Evolutionary conservation across 768 basidiomycete genomes (phyloP).

Genomic region (Peribolospora kevripleyi): DNA sequence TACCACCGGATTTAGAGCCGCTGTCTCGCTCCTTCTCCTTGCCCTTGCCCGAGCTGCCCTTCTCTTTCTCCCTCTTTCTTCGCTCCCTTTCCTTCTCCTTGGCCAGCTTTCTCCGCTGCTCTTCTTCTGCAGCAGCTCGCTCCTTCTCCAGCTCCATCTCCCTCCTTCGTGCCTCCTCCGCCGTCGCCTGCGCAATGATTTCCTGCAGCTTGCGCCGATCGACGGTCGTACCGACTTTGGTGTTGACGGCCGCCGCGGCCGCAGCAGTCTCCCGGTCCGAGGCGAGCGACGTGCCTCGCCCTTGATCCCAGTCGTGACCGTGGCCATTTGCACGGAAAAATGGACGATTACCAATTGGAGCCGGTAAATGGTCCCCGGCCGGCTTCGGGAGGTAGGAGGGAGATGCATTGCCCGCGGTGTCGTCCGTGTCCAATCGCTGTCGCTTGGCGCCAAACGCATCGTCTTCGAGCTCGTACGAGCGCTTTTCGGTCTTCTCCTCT

Average conservation of each 20-base stretch:
- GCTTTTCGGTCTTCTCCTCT: too few relatives aligned
- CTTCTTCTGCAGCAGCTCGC: conserved; percentile 9
- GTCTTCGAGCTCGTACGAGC: conserved; percentile 5
- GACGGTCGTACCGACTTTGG: conserved; percentile 5
- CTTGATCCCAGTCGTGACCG: too few relatives aligned
- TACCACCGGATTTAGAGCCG: conserved; percentile 5
- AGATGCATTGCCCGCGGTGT: conserved; percentile 18
- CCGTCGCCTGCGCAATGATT: conserved; percentile 21
- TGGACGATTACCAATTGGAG: too few relatives aligned
- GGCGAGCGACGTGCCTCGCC: too few relatives aligned
- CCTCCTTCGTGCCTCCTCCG: conserved; percentile 10
- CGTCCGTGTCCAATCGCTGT: conserved; percentile 19
- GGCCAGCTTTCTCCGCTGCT: neutral
- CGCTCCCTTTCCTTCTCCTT: conserved; percentile 7
- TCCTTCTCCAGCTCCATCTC: conserved; percentile 10
- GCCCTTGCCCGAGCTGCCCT: neutral
- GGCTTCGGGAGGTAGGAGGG: neutral
- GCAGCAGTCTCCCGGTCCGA: neutral
- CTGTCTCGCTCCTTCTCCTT: conserved; percentile 4
- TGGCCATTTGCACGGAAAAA: too few relatives aligned
- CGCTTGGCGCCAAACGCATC: neutral
- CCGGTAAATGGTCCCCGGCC: too few relatives aligned
- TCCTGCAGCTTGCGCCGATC: conserved; percentile 16
- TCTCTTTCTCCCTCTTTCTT: conserved; percentile 30
- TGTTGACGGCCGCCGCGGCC: conserved; percentile 1